phyloP scores from a whole-genome alignment of 2,329 filamentous ascomycete species.

The Thielaviopsis populi region DNA sequence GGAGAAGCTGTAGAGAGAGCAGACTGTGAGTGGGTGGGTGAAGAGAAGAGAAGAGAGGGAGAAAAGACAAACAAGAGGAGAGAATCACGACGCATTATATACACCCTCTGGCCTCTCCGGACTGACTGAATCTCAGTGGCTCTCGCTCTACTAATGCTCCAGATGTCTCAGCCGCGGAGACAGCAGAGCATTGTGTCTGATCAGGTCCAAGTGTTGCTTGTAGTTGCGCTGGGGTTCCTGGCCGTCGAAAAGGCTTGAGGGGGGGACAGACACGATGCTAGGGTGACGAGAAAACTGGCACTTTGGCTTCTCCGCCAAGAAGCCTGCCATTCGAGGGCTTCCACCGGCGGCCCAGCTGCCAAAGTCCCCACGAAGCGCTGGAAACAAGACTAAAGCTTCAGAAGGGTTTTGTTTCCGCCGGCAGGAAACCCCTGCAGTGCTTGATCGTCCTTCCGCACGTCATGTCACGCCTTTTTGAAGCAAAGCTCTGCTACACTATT shows the following conservation, averaged over 20 bases:
- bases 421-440: not conserved
- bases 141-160: not conserved
- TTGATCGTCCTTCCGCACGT: conserved; percentile 3
- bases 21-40: conserved; percentile 15
- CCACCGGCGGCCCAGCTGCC: not conserved
- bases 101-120: not conserved
- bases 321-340: too few relatives aligned
- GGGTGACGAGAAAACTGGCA: not conserved
- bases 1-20: not conserved
- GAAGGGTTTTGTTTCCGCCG: not conserved
- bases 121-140: not conserved
- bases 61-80: not conserved
- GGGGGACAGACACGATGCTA: not conserved
- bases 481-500: not conserved
- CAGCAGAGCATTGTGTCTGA: not conserved
- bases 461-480: not conserved
- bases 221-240: not conserved
- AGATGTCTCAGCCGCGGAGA: not conserved
- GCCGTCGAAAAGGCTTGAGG: not conserved
- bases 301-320: not conserved
- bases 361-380: not conserved
- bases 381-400: not conserved
- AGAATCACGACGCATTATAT: conserved; percentile 10
- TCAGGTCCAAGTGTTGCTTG: not conserved
- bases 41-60: conserved; percentile 13